Evolutionary conservation across 805 yeast genomes (phyloP), one percentile per base, ranked within the genome.

Genomic region (Myxozyma udenii): DNA sequence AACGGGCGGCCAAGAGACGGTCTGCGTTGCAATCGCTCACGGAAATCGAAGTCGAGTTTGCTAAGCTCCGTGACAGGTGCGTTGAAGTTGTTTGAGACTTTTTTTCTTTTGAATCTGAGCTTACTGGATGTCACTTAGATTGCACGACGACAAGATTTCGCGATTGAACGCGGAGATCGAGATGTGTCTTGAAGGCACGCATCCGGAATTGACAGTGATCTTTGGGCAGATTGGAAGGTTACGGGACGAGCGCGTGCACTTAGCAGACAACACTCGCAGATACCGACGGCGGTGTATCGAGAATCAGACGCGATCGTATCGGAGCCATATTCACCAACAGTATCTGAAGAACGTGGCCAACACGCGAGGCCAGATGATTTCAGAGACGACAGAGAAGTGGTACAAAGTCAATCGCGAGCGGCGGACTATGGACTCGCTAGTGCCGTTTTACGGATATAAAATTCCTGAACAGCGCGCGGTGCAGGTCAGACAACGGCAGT

Each of bases 351-450:
- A 79, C 51, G 72, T 79, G 32, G 79, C 83, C 61, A 95, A 88
- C 64, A 68, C 78, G 41, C 84, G 88, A 55, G 76, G 77, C 47
- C 73, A 76, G 23, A 75, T 87, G 72, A 76, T 91, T 43, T 74
- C 79, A 53, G 76, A 79, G 5, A 85, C 95, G 3, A 90, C 97
- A 4, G 78, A 84, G 37, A 77, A 80, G 57, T 93, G 98, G 98
- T 91, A 91, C 71, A 84, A 85, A 60, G 85, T 90, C 63, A 90
- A 89, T 68, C 81, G 84, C 62, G 98, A 93, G 66, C 77, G 97
- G 62, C 77, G 95, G 57, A 81, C 81, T 41, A 77, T 87, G 79
- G 96, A 88, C 66, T 77, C 78, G 57, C 62, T 80, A 45, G 71
- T 73, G 45, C 75, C 84, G 40, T 73, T 76, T 55, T 69, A 69